Conservation (phyloP, 805 yeast genomes). For the Candida montana region DNA sequence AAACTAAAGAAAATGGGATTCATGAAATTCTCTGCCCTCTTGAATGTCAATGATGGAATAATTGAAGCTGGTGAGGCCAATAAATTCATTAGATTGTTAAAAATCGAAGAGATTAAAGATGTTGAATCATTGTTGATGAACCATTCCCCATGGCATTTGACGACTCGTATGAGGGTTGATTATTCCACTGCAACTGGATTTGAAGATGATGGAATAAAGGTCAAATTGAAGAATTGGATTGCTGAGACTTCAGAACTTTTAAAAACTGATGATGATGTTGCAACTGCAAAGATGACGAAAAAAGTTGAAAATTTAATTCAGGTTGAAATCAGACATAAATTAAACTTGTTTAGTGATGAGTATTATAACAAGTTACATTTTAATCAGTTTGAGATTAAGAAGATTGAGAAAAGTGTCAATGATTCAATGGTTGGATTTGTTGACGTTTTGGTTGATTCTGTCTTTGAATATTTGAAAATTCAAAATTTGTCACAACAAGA, state of each 20-base stretch:
- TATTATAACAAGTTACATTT: constrained; percentile 2
- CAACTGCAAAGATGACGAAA: not conserved
- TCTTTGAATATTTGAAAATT: not conserved
- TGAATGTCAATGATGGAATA: constrained; percentile 1
- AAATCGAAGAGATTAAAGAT: not conserved
- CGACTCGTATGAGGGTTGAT: no score
- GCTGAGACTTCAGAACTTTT: not conserved
- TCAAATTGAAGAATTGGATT: not conserved
- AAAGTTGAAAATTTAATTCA: not conserved
- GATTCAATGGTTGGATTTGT: not conserved
- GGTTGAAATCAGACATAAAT: not conserved
- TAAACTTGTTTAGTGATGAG: not conserved
- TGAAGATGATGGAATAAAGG: no score
- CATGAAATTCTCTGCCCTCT: constrained; percentile 1
- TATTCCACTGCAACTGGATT: no score
- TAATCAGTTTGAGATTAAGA: not conserved
- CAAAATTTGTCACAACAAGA: not conserved
- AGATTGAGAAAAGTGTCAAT: not conserved
- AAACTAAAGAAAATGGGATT: not conserved
- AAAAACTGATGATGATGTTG: not conserved
- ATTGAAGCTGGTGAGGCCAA: not conserved
- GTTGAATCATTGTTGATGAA: not conserved
- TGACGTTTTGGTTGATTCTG: not conserved
- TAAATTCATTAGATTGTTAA: not conserved
- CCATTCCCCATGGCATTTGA: no score